Percentiles rank a stretch among this genome's conserved stretches.
These are phyloP conservation scores for Krasilnikovozyma curviuscula DNA, from an alignment of 768 basidiomycete genomes.

Conservation along the genomic window DNA sequence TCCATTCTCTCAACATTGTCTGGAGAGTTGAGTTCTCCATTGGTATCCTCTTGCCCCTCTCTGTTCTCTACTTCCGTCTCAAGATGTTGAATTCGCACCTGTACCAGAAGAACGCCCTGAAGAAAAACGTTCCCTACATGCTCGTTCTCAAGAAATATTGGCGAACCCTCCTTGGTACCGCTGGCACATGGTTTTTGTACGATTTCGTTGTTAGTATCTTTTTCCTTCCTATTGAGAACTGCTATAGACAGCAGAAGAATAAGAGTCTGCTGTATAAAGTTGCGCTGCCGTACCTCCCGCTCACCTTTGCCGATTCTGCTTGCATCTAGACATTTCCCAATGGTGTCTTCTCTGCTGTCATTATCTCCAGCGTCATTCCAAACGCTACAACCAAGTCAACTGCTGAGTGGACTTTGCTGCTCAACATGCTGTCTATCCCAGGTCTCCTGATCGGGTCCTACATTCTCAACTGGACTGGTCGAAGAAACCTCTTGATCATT, in stretches of 20 bases:
- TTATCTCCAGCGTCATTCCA: constrained; percentile 47
- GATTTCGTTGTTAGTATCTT: constrained; percentile 37
- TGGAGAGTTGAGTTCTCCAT: constrained; percentile 33
- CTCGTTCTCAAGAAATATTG: constrained; percentile 47
- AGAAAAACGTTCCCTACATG: constrained; percentile 36
- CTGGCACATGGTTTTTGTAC: constrained; percentile 50
- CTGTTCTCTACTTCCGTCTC: constrained; percentile 52
- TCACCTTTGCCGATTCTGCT: neutral
- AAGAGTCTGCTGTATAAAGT: no score
- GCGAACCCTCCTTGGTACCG: constrained; percentile 48
- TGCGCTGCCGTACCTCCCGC: no score
- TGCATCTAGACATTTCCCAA: no score
- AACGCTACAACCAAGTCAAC: constrained; percentile 32
- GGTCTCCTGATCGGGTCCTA: constrained; percentile 29
- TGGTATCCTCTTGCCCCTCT: constrained; percentile 43
- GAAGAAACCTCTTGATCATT: constrained; percentile 22
- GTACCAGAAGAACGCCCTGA: constrained; percentile 27
- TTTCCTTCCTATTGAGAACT: neutral
- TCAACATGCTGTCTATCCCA: constrained; percentile 43
- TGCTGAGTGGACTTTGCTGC: constrained; percentile 51
- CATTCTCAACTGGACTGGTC: constrained; percentile 34
- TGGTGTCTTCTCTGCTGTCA: constrained; percentile 45
- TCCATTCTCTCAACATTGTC: constrained; percentile 6
- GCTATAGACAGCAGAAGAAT: no score
- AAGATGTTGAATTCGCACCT: constrained; percentile 51